Evolutionary conservation across 345 rosid genomes (phyloP), one percentile per base, ranked within the genome.

Genomic region (Lumnitzera racemosa): DNA sequence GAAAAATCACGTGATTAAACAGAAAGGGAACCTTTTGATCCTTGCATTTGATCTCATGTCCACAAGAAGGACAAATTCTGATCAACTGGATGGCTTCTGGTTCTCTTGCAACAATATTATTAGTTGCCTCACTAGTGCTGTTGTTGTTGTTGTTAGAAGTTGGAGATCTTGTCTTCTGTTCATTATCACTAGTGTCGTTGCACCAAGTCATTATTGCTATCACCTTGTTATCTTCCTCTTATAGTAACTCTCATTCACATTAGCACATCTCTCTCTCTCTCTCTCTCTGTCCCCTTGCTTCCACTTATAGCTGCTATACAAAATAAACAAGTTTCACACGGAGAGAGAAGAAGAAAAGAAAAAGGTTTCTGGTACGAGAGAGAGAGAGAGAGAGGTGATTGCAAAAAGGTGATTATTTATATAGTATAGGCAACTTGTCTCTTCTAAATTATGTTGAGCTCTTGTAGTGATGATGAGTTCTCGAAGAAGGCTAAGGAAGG

Each of bases 41-140:
- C 25, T 74, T 83, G 79, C 70, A 70, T 69, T 81, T 85, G 79
- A 92, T 83, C 61, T 78, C 88, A 66, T 87, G 96, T 25, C 98
- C 96, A 68, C 98, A 92, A 24, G 96, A 89, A 73, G 98, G 98
- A 61, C 98, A 92, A 14, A 84, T 64, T 63, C 76, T 76, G 55
- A 73, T 25, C 2, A 82, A 59, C 0, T 15, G 46, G 55, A 47
- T 55, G 57, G 66, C 67, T 50, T 61, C 70, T 68, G 72, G 74
- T 55, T 72, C 67, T 63, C 61, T 76, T 20, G 79, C 70, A 62
- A 66, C 66, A 41, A 70, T 65, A 51, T 59, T 74, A 24, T 77
- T 68, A 65, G 68, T 59, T 53, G 55, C 59, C 50, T 58, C 67
- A 1, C 48, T 13, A 49, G 27, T 29, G 67, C 52, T 10, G 67